These are phyloP conservation scores for Calonectria honghensis DNA, from an alignment of 2,329 filamentous ascomycete species.

Conservation along the genomic window DNA sequence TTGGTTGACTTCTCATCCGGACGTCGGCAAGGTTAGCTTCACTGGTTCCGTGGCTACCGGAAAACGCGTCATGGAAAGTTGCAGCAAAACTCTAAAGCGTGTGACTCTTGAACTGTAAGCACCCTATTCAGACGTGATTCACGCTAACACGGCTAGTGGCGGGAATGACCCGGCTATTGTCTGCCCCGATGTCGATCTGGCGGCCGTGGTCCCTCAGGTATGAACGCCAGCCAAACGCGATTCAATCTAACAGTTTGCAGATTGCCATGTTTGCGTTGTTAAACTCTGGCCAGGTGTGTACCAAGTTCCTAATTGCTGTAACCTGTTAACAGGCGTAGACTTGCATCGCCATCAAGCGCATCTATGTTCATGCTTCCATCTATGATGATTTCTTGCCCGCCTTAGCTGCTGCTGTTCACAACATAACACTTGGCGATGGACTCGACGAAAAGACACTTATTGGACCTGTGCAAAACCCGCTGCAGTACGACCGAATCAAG, in stretches of 20 bases:
- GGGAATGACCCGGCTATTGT: slow-evolving; percentile 12
- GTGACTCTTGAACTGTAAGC: slow-evolving; percentile 11
- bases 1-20: slow-evolving; percentile 73
- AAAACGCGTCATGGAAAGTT: slow-evolving; percentile 73
- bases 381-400: slow-evolving; percentile 58
- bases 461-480: slow-evolving; percentile 77
- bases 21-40: slow-evolving; percentile 77
- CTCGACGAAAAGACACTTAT: background rate
- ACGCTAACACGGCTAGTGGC: background rate
- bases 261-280: slow-evolving; percentile 47
- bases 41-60: slow-evolving; percentile 76
- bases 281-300: slow-evolving; percentile 59
- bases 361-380: slow-evolving; percentile 73
- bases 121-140: too few relatives aligned
- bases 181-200: slow-evolving; percentile 5
- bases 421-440: slow-evolving; percentile 1
- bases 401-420: background rate
- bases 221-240: background rate
- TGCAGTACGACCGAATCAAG: slow-evolving; percentile 67
- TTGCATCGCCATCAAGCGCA: slow-evolving; percentile 67
- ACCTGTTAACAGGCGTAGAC: slow-evolving; percentile 25
- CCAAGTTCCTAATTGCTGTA: background rate
- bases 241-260: background rate
- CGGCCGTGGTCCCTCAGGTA: background rate
- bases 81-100: slow-evolving; percentile 17